These are phyloP conservation scores for Lunasporangiospora selenospora DNA, from an alignment of 192 early-diverging fungal genomes.

Conservation along the genomic window DNA sequence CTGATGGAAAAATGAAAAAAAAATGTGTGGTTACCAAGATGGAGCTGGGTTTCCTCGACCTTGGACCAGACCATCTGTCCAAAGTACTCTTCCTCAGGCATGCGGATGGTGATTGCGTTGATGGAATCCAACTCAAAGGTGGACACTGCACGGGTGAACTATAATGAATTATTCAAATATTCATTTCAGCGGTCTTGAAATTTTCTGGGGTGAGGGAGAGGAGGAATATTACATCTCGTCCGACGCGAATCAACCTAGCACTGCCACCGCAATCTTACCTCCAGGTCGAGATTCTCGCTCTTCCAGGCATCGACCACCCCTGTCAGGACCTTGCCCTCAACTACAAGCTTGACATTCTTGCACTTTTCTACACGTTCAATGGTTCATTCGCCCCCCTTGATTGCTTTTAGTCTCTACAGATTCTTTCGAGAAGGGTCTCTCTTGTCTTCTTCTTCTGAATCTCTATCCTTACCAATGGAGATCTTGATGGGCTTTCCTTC, in stretches of 20 bases:
- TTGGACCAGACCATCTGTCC: conserved; percentile 45
- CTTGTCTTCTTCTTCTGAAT: background rate
- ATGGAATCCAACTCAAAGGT: conserved; percentile 31
- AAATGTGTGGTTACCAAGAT: conserved; percentile 13
- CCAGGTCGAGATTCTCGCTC: conserved; percentile 22
- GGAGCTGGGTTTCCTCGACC: conserved; percentile 23
- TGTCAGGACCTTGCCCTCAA: conserved; percentile 43
- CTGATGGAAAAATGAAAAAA: background rate
- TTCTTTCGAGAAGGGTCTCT: too few species aligned
- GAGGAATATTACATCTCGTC: too few species aligned
- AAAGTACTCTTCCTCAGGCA: conserved; percentile 37
- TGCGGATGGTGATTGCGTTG: conserved; percentile 16
- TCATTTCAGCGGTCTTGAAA: too few species aligned
- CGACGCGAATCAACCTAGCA: too few species aligned
- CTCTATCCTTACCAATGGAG: conserved; percentile 21
- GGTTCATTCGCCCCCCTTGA: too few species aligned
- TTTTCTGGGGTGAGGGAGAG: too few species aligned
- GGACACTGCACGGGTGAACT: conserved; percentile 18
- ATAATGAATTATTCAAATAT: too few species aligned
- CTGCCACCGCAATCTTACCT: conserved; percentile 26
- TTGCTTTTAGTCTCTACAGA: too few species aligned
- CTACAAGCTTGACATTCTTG: conserved; percentile 30
- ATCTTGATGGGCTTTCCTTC: conserved; percentile 39
- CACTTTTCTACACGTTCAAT: conserved; percentile 43
- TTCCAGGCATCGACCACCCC: conserved; percentile 43